Evolutionary conservation across 2,329 filamentous ascomycete species (phyloP).

Genomic region (Ophiostoma pallidulum): DNA sequence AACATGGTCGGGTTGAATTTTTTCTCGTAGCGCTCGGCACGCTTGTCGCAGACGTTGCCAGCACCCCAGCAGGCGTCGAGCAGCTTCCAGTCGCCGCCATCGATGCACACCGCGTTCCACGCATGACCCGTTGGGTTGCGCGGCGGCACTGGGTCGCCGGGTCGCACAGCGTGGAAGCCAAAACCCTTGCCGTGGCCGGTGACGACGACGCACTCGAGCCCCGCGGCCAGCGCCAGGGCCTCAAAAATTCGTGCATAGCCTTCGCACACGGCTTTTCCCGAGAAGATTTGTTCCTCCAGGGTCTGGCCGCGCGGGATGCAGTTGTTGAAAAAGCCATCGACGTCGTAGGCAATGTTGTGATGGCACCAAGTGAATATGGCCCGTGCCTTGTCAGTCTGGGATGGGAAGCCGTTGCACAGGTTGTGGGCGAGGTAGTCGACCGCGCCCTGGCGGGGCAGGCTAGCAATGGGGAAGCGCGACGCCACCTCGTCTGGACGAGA

Average conservation of each 20-base stretch:
- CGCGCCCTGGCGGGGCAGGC: conserved; percentile 56
- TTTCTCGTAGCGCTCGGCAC: conserved; percentile 51
- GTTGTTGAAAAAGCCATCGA: conserved; percentile 65
- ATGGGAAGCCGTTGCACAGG: conserved; percentile 70
- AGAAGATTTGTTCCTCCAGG: conserved; percentile 62
- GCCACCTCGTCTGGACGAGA: conserved; percentile 71
- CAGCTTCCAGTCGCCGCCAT: conserved; percentile 82
- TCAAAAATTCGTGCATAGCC: conserved; percentile 81
- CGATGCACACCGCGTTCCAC: conserved; percentile 88
- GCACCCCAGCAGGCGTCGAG: conserved; percentile 92
- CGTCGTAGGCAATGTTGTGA: conserved; percentile 84
- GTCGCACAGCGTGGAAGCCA: conserved; percentile 54
- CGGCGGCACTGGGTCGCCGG: conserved; percentile 57
- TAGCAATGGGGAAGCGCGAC: conserved; percentile 61
- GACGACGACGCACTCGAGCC: conserved; percentile 67
- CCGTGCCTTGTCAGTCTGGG: conserved; percentile 80
- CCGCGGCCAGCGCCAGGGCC: conserved; percentile 67
- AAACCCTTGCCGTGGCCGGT: conserved; percentile 80
- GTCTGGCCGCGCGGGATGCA: conserved; percentile 53
- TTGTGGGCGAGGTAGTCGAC: conserved; percentile 67
- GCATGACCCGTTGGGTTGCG: conserved; percentile 61
- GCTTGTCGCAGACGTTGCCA: conserved; percentile 50
- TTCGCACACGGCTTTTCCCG: conserved; percentile 79
- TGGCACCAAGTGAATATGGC: conserved; percentile 94
- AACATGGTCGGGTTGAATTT: conserved; percentile 57